phyloP scores from a whole-genome alignment of 2,329 filamentous ascomycete species.

The Hypoxylon sp. region DNA sequence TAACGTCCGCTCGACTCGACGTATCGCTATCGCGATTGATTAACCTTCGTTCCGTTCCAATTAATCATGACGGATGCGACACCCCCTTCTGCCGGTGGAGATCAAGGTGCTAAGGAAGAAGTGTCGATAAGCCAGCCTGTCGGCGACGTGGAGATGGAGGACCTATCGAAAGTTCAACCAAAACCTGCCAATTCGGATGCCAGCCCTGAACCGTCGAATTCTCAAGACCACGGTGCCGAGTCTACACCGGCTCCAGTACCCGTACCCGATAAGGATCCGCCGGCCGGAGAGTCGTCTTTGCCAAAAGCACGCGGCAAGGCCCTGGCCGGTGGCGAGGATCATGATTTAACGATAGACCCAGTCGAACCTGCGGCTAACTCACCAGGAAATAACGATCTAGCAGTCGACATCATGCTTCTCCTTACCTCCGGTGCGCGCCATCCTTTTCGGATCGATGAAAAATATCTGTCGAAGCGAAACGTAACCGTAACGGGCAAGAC shows the following conservation, averaged over 20 bases:
- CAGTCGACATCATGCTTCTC: constrained; percentile 84
- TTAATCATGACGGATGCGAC: constrained; percentile 49
- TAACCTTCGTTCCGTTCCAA: constrained; percentile 26
- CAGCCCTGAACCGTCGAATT: constrained; percentile 38
- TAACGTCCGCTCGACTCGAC: constrained; percentile 26
- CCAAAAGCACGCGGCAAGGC: constrained; percentile 54
- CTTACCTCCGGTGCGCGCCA: constrained; percentile 84
- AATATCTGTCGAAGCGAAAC: constrained; percentile 84
- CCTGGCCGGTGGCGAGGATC: constrained; percentile 47
- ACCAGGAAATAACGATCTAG: constrained; percentile 51
- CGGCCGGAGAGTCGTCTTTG: constrained; percentile 41
- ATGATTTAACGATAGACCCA: constrained; percentile 56
- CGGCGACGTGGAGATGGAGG: constrained; percentile 53
- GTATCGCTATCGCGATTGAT: constrained; percentile 37
- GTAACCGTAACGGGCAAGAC: constrained; percentile 79
- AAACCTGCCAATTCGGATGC: constrained; percentile 47
- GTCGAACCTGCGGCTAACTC: constrained; percentile 55
- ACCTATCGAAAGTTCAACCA: constrained; percentile 48
- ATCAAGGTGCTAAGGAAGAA: constrained; percentile 48
- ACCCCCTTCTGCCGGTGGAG: constrained; percentile 45
- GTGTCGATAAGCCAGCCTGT: constrained; percentile 47
- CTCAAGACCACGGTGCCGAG: constrained; percentile 44
- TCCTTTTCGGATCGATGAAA: constrained; percentile 90
- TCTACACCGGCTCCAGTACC: constrained; percentile 44
- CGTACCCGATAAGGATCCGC: constrained; percentile 46